Evolutionary conservation across 768 basidiomycete genomes (phyloP).

Genomic region (Suillus brevipes): DNA sequence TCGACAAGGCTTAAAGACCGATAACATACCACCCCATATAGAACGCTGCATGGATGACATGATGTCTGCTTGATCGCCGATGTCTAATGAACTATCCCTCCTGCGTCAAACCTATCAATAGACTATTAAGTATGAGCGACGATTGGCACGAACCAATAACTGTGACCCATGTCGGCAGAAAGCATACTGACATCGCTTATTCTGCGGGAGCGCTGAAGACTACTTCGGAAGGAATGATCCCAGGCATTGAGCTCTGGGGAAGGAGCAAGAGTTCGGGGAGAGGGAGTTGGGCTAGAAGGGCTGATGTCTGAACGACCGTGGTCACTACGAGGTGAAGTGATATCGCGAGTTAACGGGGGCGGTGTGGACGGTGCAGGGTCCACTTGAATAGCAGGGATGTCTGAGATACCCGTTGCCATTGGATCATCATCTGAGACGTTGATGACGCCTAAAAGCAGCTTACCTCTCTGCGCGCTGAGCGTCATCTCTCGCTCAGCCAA

Average conservation of each 20-base stretch:
- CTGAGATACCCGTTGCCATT: slow-evolving; percentile 31
- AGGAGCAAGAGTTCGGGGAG: slow-evolving; percentile 14
- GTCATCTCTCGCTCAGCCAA: slow-evolving; percentile 49
- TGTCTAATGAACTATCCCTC: slow-evolving; percentile 17
- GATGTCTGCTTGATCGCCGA: slow-evolving; percentile 36
- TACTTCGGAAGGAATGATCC: slow-evolving; percentile 43
- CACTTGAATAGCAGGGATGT: slow-evolving; percentile 73
- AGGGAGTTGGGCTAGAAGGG: slow-evolving; percentile 9
- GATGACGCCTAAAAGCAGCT: slow-evolving; percentile 9
- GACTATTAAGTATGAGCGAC: slow-evolving; percentile 1
- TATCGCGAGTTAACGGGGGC: slow-evolving; percentile 52
- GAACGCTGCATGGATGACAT: slow-evolving; percentile 62
- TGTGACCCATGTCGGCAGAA: slow-evolving; percentile 49
- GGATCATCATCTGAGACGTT: slow-evolving; percentile 8
- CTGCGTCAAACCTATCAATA: slow-evolving; percentile 4
- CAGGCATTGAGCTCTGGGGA: slow-evolving; percentile 27
- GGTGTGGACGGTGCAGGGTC: slow-evolving; percentile 54
- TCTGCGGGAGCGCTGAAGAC: slow-evolving; percentile 55
- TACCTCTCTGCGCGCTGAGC: slow-evolving; percentile 45
- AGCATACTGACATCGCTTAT: slow-evolving; percentile 61
- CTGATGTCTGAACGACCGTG: slow-evolving; percentile 9
- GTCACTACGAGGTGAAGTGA: slow-evolving; percentile 40
- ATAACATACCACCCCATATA: slow-evolving; percentile 66
- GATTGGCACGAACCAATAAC: slow-evolving; percentile 47
- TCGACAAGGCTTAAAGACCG: neutral